These are phyloP conservation scores for Tuber microsphaerosporum DNA, from an alignment of 495 filamentous ascomycete species.

Conservation along the genomic window DNA sequence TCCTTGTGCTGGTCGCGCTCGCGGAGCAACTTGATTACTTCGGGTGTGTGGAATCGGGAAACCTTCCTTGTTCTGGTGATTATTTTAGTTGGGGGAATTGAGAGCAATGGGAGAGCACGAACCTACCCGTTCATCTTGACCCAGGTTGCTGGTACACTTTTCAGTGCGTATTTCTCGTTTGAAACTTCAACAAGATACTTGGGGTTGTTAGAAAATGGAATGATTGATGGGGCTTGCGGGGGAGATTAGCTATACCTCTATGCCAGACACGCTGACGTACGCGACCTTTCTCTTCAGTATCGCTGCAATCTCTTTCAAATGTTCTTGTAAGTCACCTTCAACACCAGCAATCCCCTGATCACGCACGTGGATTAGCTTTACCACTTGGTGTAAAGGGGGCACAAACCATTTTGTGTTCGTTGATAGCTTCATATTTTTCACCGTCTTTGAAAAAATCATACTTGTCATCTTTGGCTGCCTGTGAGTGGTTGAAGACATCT, in stretches of 20 bases:
- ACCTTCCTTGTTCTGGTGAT: conserved; percentile 66
- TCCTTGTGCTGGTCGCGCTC: conserved; percentile 95
- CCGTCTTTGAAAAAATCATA: conserved; percentile 86
- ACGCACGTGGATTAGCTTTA: conserved; percentile 4
- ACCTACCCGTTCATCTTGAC: conserved; percentile 67
- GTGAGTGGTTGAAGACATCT: conserved; percentile 76
- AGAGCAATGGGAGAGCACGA: neutral
- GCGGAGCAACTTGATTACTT: conserved; percentile 70
- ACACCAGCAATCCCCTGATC: conserved; percentile 70
- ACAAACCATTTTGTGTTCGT: conserved; percentile 63
- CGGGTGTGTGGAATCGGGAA: conserved; percentile 88
- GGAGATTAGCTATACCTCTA: conserved; percentile 50
- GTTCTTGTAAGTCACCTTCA: conserved; percentile 74
- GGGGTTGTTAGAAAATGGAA: neutral
- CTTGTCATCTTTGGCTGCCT: conserved; percentile 81
- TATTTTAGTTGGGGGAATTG: neutral
- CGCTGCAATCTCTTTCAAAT: conserved; percentile 65
- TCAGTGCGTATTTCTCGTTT: conserved; percentile 62
- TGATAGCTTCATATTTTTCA: conserved; percentile 52
- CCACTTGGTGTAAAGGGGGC: neutral
- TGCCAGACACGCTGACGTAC: conserved; percentile 75
- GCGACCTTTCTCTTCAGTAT: conserved; percentile 61
- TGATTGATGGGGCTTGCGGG: neutral
- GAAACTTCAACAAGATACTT: conserved; percentile 80
- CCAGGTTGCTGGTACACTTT: conserved; percentile 87